phyloP scores from a whole-genome alignment of 352 stramenopile genomes.

The Phytophthora tentaculata region DNA sequence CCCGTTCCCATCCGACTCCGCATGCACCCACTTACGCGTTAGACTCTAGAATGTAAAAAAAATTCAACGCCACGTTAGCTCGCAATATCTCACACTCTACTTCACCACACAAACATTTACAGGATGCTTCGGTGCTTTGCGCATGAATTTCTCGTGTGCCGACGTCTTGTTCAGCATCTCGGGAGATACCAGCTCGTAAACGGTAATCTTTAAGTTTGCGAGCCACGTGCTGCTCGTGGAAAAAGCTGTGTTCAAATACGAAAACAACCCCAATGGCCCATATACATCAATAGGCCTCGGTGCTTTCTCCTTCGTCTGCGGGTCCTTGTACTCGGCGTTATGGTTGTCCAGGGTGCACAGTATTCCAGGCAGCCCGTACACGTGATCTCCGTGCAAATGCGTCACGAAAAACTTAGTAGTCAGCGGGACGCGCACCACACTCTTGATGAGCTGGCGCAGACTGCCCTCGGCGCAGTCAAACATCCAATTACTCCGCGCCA shows the following conservation, averaged over 20 bases:
- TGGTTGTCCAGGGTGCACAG: constrained; percentile 87
- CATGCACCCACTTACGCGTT: constrained; percentile 57
- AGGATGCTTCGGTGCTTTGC: constrained; percentile 58
- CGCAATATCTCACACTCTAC: neutral
- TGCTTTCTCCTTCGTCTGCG: constrained; percentile 51
- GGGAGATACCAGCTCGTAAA: constrained; percentile 75
- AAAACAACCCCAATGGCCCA: constrained; percentile 75
- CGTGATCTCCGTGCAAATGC: constrained; percentile 87
- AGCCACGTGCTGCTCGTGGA: constrained; percentile 71
- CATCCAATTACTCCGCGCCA: constrained; percentile 84
- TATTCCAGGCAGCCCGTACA: constrained; percentile 84
- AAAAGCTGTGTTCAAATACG: constrained; percentile 80
- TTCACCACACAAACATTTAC: constrained; percentile 33
- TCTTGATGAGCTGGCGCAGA: constrained; percentile 84
- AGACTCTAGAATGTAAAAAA: constrained; percentile 41
- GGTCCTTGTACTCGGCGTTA: constrained; percentile 65
- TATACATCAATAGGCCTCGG: constrained; percentile 76
- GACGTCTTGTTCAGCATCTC: constrained; percentile 57
- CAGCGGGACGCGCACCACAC: constrained; percentile 67
- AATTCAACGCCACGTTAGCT: constrained; percentile 3
- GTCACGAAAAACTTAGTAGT: constrained; percentile 89
- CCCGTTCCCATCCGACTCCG: constrained; percentile 59
- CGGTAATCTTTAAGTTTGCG: constrained; percentile 69
- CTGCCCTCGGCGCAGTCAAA: constrained; percentile 90
- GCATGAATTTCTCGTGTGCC: constrained; percentile 68